Base-by-base conservation (phyloP, 2,329 filamentous ascomycete species). In the Fusarium anguioides region DNA sequence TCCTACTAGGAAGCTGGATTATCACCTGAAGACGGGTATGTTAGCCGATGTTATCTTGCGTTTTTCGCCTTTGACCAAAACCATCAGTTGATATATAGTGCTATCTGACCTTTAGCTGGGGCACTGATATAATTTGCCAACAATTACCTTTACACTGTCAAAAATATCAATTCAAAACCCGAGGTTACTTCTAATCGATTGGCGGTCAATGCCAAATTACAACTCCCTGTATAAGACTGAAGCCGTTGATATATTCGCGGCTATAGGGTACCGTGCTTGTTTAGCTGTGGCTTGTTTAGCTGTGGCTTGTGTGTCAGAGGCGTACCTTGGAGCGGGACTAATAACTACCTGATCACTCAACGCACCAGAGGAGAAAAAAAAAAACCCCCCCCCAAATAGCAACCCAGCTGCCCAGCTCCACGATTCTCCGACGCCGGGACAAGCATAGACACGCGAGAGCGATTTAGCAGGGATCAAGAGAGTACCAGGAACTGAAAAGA, bases 351-450 rank as follows among this genome's bases (percentile, higher is more conserved):
- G 8, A 27, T 40, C 17, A 23, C 35, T 35, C 33, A 46, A 41
- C 53, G 12, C 44, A 40, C 33, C 39, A 52, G 27, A 66, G 35
- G 21, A 21, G 40, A 51, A 63, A 65, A 65, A 65, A 68, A 53
- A 45, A 27, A 29, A 29, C 6, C 14, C 27, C 27, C 14, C 12
- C 27, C n/a, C n/a, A n/a, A n/a, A n/a, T n/a, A n/a, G n/a, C n/a
- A n/a, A n/a, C n/a, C n/a, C n/a, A n/a, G n/a, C n/a, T n/a, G n/a
- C 45, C 40, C 44, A 67, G 64, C 48, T 41, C 58, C 52, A 45
- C 40, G 58, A 54, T 41, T 61, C 53, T 69, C 71, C 71, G 71
- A 73, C 64, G 67, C 72, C 71, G 71, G 71, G 69, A 72, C 59
- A 61, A 54, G 37, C 42, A 20, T 31, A 62, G 23, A 62, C 26